Evolutionary conservation across 2,329 filamentous ascomycete genomes (phyloP).

Genomic region (Ophiostoma perfectum): DNA sequence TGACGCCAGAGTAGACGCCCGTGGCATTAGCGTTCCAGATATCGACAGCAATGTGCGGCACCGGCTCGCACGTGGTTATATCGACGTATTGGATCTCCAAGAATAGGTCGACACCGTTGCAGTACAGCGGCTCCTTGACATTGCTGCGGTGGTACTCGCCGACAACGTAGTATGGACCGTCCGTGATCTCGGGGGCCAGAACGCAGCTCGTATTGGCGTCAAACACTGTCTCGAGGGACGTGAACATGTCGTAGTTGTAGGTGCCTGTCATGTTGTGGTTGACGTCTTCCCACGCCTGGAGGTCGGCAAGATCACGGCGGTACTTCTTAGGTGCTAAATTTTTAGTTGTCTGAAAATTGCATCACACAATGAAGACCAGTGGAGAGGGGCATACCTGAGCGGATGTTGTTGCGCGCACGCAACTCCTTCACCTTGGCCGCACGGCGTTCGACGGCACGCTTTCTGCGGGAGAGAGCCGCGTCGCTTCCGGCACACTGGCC

Average conservation of each 20-base stretch:
- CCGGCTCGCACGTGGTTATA: conserved; percentile 47
- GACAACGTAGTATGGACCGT: conserved; percentile 45
- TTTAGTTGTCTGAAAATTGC: background rate
- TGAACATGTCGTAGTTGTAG: conserved; percentile 10
- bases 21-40: conserved; percentile 46
- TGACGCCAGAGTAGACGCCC: conserved; percentile 31
- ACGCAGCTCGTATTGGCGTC: conserved; percentile 13
- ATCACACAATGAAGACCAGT: too few relatives aligned
- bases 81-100: conserved; percentile 52
- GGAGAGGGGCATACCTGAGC: too few relatives aligned
- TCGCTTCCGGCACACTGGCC: background rate
- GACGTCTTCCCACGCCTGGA: conserved; percentile 3
- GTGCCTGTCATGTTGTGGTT: conserved; percentile 11
- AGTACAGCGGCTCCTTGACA: conserved; percentile 40
- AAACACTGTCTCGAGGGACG: conserved; percentile 8
- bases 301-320: conserved; percentile 5
- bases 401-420: background rate
- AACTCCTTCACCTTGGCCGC: conserved; percentile 6
- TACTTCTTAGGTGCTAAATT: background rate
- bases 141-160: conserved; percentile 48
- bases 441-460: conserved; percentile 1
- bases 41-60: conserved; percentile 45
- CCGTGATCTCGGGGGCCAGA: conserved; percentile 5
- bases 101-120: conserved; percentile 42
- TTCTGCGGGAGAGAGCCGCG: background rate